Base-by-base conservation (phyloP, 2,329 filamentous ascomycete genomes). In the Incumbomyces delicatus region DNA sequence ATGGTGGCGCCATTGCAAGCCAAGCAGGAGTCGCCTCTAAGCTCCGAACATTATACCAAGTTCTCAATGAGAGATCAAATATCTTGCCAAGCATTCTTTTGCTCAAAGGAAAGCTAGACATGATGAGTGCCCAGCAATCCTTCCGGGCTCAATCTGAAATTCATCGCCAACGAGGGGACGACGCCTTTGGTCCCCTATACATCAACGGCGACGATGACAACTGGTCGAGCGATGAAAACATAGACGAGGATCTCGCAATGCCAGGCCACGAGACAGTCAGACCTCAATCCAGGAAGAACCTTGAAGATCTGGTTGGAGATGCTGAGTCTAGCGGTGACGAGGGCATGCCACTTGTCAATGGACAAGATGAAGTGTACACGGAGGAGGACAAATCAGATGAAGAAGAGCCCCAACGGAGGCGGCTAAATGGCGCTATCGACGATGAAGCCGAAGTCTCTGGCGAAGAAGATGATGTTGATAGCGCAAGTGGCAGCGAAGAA, bases 71-170 rank as follows among this genome's bases (percentile, higher is more conserved):
- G 67, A 81, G 92, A 35, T 83, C 88, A 30, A 82, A 81, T 53
- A 88, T 87, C 13, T 73, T 96, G 18, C 81, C 85, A 51, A 87
- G 85, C 54, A 72, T 98, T 38, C 72, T 98, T 31, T 78, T 89
- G 16, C 75, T 98, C 50, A 95, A 95, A 71, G 92, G 92, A 18
- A 95, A 95, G 66, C 75, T 98, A 29, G 90, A 96, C 61, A 87
- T 98, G 78, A 75, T 96, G 41, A 85, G 92, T 59, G 83, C 87
- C 6, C 92, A 98, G 67, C 82, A 96, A 64, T 80, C 86, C 58
- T 70, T 95, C 57, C 76, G 92, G 41, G 80, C 79, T 58, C 78
- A 76, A 51, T 79, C 88, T 66, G 46, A 43, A 14, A 48, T 50
- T 1, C 79, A 83, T 58, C 74, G 68, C 41, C 66, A 68, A 36